A percentile compares a stretch with the other conserved stretches of the same genome.
phyloP scores from a whole-genome alignment of 805 yeast species.

The Metschnikowia hibisci region DNA sequence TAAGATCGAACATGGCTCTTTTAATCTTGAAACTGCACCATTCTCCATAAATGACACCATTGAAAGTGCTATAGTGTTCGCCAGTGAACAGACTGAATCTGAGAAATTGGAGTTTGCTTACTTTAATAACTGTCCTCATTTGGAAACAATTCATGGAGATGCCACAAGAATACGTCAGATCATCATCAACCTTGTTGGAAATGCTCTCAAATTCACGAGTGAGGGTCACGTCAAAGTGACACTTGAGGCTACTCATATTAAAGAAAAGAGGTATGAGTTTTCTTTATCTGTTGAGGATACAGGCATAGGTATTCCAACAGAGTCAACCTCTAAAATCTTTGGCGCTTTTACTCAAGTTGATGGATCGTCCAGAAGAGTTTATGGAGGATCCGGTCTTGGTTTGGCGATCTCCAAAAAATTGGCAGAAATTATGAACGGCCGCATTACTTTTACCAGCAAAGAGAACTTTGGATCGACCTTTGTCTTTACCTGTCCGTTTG shows the following conservation, averaged over 20 bases:
- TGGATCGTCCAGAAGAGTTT: slow-evolving; percentile 47
- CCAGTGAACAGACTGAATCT: slow-evolving; percentile 45
- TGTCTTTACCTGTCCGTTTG: slow-evolving; percentile 31
- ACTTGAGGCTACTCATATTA: slow-evolving; percentile 27
- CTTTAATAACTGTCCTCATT: slow-evolving; percentile 37
- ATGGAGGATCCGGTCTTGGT: slow-evolving; percentile 53
- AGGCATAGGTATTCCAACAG: slow-evolving; percentile 51
- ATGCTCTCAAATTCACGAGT: slow-evolving; percentile 49
- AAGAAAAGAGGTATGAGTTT: slow-evolving; percentile 34
- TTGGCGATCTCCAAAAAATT: slow-evolving; percentile 46
- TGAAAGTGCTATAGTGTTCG: slow-evolving; percentile 45
- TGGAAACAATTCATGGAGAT: slow-evolving; percentile 43
- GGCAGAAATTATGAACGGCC: slow-evolving; percentile 48
- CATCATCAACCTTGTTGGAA: slow-evolving; percentile 49
- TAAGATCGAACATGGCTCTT: slow-evolving; percentile 53
- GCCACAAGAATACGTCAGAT: slow-evolving; percentile 49
- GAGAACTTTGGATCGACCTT: slow-evolving; percentile 49
- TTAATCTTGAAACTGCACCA: slow-evolving; percentile 40
- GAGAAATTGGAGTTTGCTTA: slow-evolving; percentile 45
- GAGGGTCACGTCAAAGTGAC: slow-evolving; percentile 41
- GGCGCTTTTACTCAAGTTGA: slow-evolving; percentile 56
- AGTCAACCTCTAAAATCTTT: slow-evolving; percentile 43
- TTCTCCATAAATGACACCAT: slow-evolving; percentile 44
- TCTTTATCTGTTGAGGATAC: slow-evolving; percentile 43
- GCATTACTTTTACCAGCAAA: slow-evolving; percentile 40